Percentiles rank a stretch among this genome's conserved stretches.
Evolutionary conservation across 441 rosid genomes (phyloP).

Genomic region (Melastoma candidum): DNA sequence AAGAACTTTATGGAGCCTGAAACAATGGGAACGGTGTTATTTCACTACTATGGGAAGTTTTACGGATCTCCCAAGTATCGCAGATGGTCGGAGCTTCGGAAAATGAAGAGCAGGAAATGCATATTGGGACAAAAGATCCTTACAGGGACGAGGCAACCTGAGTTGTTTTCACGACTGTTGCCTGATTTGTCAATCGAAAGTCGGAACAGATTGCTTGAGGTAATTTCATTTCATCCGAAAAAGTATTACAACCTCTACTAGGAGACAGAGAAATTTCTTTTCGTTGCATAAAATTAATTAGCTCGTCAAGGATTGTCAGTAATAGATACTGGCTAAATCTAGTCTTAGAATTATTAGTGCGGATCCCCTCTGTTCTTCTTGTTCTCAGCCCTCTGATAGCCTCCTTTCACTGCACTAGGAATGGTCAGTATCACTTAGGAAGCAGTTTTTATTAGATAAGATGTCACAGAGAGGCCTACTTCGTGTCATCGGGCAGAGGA

Average conservation of each 20-base stretch:
- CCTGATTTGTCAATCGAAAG: constrained; percentile 4
- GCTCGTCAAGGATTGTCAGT: too few relatives aligned
- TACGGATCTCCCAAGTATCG: constrained; percentile 6
- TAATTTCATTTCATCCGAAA: neutral
- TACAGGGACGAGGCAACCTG: constrained; percentile 10
- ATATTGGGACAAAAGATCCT: constrained; percentile 11
- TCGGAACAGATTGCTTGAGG: constrained; percentile 7
- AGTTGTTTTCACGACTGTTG: constrained; percentile 13
- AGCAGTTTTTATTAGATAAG: too few relatives aligned
- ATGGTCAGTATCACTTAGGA: too few relatives aligned
- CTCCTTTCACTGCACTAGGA: too few relatives aligned
- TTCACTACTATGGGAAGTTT: constrained; percentile 16
- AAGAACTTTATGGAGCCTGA: constrained; percentile 5
- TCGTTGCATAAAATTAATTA: neutral
- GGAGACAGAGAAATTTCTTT: neutral
- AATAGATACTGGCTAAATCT: too few relatives aligned
- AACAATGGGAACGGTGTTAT: constrained; percentile 7
- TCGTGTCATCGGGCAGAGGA: too few relatives aligned
- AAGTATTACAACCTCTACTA: neutral
- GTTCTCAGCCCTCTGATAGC: too few relatives aligned
- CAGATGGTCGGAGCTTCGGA: constrained; percentile 11
- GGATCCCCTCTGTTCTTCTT: too few relatives aligned
- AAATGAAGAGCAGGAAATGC: constrained; percentile 12
- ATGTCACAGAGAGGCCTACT: too few relatives aligned
- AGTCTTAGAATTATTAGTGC: too few relatives aligned